phyloP scores from a whole-genome alignment of 192 early-diverging fungal species.

The Linnemannia schmuckeri region DNA sequence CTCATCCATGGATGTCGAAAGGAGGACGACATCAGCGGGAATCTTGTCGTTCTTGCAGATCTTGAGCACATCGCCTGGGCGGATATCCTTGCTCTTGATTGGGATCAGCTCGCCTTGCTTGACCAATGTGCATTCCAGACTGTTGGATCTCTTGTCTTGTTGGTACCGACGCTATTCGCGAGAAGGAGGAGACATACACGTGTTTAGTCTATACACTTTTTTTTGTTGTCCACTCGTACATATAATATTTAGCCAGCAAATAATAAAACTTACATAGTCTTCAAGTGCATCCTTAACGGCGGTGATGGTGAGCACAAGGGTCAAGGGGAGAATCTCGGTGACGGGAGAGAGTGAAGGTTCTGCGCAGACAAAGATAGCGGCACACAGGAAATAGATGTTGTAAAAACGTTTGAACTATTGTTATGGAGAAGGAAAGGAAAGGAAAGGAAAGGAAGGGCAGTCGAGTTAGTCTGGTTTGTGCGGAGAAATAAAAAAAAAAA shows the following conservation, averaged over 20 bases:
- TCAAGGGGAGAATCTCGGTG: conserved; percentile 65
- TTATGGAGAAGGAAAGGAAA: background rate
- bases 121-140: conserved; percentile 39
- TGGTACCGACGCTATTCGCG: conserved; percentile 40
- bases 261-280: conserved; percentile 68
- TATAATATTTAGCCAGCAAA: conserved; percentile 13
- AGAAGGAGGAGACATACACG: background rate
- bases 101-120: conserved; percentile 33
- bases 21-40: conserved; percentile 90
- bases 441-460: background rate
- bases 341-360: conserved; percentile 52
- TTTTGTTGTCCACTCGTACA: conserved; percentile 49
- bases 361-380: conserved; percentile 52
- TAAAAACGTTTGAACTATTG: conserved; percentile 52
- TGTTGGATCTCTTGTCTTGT: conserved; percentile 47
- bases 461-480: background rate
- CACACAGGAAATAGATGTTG: conserved; percentile 52
- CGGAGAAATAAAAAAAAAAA: background rate
- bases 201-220: conserved; percentile 65
- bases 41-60: conserved; percentile 90
- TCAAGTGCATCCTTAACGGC: conserved; percentile 93
- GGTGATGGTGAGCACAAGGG: conserved; percentile 85
- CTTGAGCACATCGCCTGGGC: conserved; percentile 91
- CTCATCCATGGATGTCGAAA: conserved; percentile 92
- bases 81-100: conserved; percentile 84